phyloP scores from a whole-genome alignment of 148 eudicot species.

The Chenopodium suecicum region DNA sequence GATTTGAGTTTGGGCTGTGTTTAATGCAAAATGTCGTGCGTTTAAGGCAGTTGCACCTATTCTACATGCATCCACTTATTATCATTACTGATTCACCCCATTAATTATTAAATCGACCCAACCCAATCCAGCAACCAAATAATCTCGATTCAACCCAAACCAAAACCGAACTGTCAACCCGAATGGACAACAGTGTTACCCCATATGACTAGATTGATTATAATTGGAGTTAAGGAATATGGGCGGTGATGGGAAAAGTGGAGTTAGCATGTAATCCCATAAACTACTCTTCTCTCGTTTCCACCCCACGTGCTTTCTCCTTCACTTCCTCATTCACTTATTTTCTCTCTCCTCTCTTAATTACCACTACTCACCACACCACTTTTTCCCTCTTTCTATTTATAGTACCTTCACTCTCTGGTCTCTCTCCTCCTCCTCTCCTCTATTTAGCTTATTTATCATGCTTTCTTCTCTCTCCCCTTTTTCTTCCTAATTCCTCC shows the following conservation, averaged over 20 bases:
- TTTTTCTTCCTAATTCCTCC: background rate
- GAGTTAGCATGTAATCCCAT: constrained; percentile 1
- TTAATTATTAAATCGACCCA: no score
- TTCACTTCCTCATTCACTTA: background rate
- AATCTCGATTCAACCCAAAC: no score
- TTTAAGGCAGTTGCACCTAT: no score
- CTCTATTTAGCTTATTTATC: background rate
- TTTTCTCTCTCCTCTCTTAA: background rate
- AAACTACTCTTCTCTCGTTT: background rate
- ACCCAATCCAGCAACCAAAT: no score
- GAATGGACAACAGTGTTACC: no score
- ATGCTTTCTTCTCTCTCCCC: background rate
- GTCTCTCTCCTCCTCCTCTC: background rate
- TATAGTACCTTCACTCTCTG: background rate
- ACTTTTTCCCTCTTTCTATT: constrained; percentile 2
- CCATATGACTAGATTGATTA: background rate
- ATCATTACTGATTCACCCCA: no score
- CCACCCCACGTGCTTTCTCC: constrained; percentile 8
- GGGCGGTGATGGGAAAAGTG: background rate
- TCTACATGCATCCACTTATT: no score
- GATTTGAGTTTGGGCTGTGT: no score
- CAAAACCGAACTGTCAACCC: no score
- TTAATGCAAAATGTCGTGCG: no score
- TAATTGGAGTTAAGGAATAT: background rate
- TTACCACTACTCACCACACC: no score